Evolutionary conservation across 352 stramenopile genomes (phyloP), one percentile per base, ranked within the genome.

Genomic region (Phytophthora brassicae): DNA sequence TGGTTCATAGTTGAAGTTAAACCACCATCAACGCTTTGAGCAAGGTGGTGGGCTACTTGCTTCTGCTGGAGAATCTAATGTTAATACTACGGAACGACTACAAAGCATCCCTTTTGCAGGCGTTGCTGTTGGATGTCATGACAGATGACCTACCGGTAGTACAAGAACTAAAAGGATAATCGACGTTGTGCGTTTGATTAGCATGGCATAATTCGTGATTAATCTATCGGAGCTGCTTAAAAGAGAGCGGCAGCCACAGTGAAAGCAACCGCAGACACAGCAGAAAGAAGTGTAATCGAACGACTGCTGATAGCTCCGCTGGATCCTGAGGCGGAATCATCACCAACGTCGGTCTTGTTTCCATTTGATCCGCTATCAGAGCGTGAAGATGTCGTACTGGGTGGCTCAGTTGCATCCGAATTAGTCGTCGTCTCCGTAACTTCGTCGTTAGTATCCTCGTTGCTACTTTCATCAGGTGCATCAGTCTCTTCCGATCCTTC

Each of bases 261-360:
- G 14, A 38, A 16, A 33, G 50, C 42, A 31, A 54, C 23, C 33
- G 42, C 43, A 29, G 43, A 54, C 11, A 41, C 53, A 2, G 53
- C 28, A 29, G 54, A 61, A 16, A 61, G 31, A 20, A 61, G 43
- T 43, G 54, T 54, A 12, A 61, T 47, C 8, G 42, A 54, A 14
- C 43, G 54, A 11, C 54, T 14, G 31, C 23, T 47, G 23, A 60
- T 60, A 24, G 41, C 53, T 29, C 28, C 28, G 14, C 41, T 47
- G 1, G 50, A 57, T 5, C n/a, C 23, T 13, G 36, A 49, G 17
- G 36, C n/a, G 14, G 46, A 53, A 20, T 16, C 33, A 23, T 61
- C 54, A 19, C 54, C 54, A 19, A 54, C 54, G 24, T 53, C n/a
- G 8, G 29, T 46, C 3, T 33, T 49, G 19, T 23, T 43, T 14